These are phyloP conservation scores for Fraxinus sp. DNA, from an alignment of 305 asterid species.

Conservation along the genomic window DNA sequence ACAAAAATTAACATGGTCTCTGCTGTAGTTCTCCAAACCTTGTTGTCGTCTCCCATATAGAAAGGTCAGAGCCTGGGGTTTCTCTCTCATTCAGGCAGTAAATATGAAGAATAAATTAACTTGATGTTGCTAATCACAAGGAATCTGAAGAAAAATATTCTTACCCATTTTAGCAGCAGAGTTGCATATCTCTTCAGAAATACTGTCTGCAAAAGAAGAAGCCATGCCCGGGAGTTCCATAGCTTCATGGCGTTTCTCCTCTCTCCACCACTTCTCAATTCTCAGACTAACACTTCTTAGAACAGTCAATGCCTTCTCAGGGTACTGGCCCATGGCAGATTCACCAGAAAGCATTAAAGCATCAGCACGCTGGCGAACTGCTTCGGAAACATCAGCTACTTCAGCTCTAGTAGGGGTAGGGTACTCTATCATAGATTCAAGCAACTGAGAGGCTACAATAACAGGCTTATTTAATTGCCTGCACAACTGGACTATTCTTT, in stretches of 20 bases:
- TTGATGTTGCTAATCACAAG: background rate
- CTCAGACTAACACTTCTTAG: conserved; percentile 93
- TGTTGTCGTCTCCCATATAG: background rate
- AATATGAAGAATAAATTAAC: background rate
- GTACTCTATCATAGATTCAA: conserved; percentile 98
- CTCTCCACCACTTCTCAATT: conserved; percentile 99
- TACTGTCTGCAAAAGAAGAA: conserved; percentile 76
- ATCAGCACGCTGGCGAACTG: conserved; percentile 90
- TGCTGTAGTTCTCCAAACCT: background rate
- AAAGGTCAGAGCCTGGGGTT: background rate
- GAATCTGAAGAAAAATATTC: conserved; percentile 23
- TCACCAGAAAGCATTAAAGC: conserved; percentile 99
- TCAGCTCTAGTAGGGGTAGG: conserved; percentile 99
- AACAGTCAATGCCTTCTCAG: conserved; percentile 94
- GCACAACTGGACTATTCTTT: conserved; percentile 80
- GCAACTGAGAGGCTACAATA: conserved; percentile 94
- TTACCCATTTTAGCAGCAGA: conserved; percentile 99
- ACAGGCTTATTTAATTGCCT: conserved; percentile 90
- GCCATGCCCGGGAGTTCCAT: conserved; percentile 79
- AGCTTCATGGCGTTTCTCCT: conserved; percentile 73
- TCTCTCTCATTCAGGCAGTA: background rate
- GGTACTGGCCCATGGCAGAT: conserved; percentile 99
- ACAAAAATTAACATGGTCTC: background rate
- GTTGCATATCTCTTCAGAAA: conserved; percentile 96
- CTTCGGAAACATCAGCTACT: conserved; percentile 99